Conservation (phyloP, 2,329 filamentous ascomycete species). For the Aspergillus vadensis region DNA sequence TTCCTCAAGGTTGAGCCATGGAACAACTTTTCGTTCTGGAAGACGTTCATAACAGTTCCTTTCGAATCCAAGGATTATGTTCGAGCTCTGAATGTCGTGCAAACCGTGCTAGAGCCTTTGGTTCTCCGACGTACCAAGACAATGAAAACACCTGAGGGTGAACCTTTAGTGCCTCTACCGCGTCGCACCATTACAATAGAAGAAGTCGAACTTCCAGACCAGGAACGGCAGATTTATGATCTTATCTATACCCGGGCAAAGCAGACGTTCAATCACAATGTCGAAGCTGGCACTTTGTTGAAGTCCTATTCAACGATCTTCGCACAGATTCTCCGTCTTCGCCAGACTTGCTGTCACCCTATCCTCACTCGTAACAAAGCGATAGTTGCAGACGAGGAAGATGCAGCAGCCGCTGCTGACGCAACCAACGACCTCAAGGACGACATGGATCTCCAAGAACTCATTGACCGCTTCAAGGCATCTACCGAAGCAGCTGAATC, state of each 20-base stretch:
- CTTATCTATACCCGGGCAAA: conserved; percentile 84
- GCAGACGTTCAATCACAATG: conserved; percentile 78
- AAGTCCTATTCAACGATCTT: conserved; percentile 98
- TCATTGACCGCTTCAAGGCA: conserved; percentile 82
- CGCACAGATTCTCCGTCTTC: conserved; percentile 87
- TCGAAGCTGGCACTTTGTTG: conserved; percentile 88
- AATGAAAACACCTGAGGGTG: conserved; percentile 91
- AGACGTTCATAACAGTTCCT: conserved; percentile 95
- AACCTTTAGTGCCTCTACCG: conserved; percentile 78
- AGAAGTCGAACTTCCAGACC: conserved; percentile 78
- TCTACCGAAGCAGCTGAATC: conserved; percentile 60
- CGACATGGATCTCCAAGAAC: conserved; percentile 88
- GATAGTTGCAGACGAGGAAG: conserved; percentile 83
- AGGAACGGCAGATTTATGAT: conserved; percentile 89
- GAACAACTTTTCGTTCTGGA: conserved; percentile 99
- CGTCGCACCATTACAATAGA: conserved; percentile 82
- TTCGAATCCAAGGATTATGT: conserved; percentile 96
- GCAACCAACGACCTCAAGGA: conserved; percentile 80
- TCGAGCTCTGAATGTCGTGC: conserved; percentile 90
- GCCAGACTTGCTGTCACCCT: conserved; percentile 94
- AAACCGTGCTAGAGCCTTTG: conserved; percentile 93
- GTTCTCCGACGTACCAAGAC: conserved; percentile 94
- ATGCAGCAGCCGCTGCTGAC: conserved; percentile 76
- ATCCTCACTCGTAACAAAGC: conserved; percentile 82
- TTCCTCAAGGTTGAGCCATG: conserved; percentile 95